A percentile compares a stretch with the other conserved stretches of the same genome.
These are phyloP conservation scores for Colletotrichum navitas DNA, from an alignment of 2,329 filamentous ascomycete genomes.

Conservation along the genomic window DNA sequence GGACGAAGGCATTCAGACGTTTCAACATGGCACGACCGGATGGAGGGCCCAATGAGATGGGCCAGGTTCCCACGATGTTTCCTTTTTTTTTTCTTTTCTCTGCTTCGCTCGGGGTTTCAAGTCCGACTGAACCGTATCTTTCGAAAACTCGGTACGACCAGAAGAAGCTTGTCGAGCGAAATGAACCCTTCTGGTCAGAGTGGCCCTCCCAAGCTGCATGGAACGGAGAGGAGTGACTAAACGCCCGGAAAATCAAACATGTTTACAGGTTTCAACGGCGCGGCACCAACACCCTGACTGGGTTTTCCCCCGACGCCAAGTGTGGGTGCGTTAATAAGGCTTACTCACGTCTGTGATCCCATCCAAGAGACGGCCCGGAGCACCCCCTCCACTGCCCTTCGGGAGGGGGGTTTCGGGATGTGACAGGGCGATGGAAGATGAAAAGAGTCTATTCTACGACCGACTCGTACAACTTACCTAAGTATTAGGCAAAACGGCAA, in stretches of 20 bases:
- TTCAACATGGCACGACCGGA: background rate
- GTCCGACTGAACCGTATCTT: slow-evolving; percentile 11
- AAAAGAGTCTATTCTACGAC: background rate
- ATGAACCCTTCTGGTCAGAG: background rate
- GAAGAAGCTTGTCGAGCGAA: background rate
- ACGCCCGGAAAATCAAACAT: background rate
- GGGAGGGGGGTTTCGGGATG: too few species aligned
- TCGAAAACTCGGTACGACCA: too few species aligned
- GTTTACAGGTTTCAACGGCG: background rate
- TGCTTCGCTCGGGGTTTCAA: slow-evolving; percentile 22
- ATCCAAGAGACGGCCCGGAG: background rate
- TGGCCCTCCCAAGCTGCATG: background rate
- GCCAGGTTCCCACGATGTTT: background rate
- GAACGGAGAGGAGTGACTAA: background rate
- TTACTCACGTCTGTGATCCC: background rate
- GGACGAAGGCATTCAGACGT: background rate
- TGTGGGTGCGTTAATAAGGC: background rate
- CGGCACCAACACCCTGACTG: background rate
- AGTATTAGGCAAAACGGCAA: background rate
- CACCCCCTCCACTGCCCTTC: too few species aligned
- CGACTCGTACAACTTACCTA: background rate
- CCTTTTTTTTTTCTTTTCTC: background rate
- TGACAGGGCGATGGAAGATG: too few species aligned
- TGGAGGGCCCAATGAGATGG: background rate
- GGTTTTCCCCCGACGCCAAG: background rate